A percentile compares a stretch with the other conserved stretches of the same genome.
Conservation (phyloP, 2,329 filamentous ascomycete species). For the Alternaria incomplexa region DNA sequence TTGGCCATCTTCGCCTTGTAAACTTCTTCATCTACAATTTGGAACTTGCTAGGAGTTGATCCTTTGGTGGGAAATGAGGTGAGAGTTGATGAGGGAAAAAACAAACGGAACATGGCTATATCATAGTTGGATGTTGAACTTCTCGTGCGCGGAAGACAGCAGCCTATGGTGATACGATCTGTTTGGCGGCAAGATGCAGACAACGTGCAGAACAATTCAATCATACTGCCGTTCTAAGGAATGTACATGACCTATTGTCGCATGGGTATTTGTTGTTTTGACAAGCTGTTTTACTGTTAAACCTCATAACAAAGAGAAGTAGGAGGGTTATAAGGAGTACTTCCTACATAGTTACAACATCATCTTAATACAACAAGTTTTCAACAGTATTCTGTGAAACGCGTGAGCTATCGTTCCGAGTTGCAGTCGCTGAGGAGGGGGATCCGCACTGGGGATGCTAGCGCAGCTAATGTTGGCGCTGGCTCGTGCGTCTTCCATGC, state of each 20-base stretch:
- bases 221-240: not conserved
- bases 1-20: conserved; percentile 49
- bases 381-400: not conserved
- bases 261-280: not conserved
- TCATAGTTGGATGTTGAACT: not conserved
- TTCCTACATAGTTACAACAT: too few species aligned
- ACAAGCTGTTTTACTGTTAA: too few species aligned
- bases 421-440: conserved; percentile 4
- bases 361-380: too few species aligned
- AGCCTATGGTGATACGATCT: not conserved
- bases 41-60: not conserved
- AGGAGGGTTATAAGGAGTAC: too few species aligned
- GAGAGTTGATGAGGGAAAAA: not conserved
- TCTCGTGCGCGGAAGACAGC: not conserved
- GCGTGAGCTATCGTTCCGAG: not conserved
- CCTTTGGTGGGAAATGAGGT: not conserved
- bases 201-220: not conserved
- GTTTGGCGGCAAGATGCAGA: not conserved
- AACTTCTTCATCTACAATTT: conserved; percentile 4
- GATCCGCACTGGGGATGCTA: conserved; percentile 13
- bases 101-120: not conserved
- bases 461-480: conserved; percentile 13
- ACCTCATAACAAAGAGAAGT: too few species aligned
- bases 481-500: conserved; percentile 12
- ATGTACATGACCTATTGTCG: not conserved